Percentiles rank a stretch among this genome's conserved stretches.
phyloP scores from a whole-genome alignment of 768 basidiomycete species.

The Lactarius indigo region DNA sequence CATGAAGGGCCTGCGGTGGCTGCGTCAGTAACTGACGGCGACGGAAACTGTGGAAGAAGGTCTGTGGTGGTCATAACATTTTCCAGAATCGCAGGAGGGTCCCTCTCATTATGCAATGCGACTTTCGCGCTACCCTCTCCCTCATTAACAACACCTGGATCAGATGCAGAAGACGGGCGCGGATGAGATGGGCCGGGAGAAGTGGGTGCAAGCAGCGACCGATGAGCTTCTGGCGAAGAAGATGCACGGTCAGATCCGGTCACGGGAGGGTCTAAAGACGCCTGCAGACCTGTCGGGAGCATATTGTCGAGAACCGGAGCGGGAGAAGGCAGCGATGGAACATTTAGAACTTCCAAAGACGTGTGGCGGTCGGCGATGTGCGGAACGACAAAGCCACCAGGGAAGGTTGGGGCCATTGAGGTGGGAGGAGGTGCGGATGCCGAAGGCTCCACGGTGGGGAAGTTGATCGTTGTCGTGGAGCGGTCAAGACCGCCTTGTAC shows the following conservation, averaged over 20 bases:
- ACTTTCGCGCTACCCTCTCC: not conserved
- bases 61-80: not conserved
- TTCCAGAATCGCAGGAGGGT: not conserved
- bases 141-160: not conserved
- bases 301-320: not conserved
- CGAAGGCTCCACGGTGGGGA: not conserved
- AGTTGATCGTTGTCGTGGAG: not conserved
- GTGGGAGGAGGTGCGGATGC: not conserved
- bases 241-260: too few species aligned
- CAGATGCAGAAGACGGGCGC: not conserved
- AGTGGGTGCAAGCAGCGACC: too few species aligned
- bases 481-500: not conserved
- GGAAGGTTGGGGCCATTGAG: not conserved
- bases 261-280: too few species aligned
- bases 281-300: too few species aligned
- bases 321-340: not conserved
- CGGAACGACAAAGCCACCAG: not conserved
- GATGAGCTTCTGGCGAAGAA: too few species aligned
- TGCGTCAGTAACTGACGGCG: not conserved
- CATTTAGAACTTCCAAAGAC: not conserved
- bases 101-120: not conserved
- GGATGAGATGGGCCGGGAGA: not conserved
- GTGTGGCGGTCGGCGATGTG: not conserved
- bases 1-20: not conserved
- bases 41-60: not conserved